These are phyloP conservation scores for Quillaja saponaria DNA, from an alignment of 306 rosid species.

Conservation along the genomic window DNA sequence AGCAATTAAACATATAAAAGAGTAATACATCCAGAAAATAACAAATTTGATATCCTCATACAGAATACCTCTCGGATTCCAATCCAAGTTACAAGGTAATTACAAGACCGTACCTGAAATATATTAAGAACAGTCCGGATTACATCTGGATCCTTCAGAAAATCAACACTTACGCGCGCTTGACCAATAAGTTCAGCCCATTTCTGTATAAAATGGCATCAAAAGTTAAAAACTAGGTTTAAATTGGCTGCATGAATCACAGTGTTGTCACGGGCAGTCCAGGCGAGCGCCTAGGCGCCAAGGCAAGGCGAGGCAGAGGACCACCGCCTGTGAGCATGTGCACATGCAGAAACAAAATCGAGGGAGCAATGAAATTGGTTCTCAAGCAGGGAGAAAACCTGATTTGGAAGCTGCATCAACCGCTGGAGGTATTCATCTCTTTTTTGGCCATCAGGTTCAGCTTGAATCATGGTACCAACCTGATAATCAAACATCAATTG, in stretches of 20 bases:
- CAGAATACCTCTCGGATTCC: neutral
- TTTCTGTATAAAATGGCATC: constrained; percentile 52
- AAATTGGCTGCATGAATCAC: too few relatives aligned
- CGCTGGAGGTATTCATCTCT: constrained; percentile 92
- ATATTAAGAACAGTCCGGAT: constrained; percentile 92
- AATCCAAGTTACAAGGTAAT: neutral
- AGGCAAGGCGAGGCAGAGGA: too few relatives aligned
- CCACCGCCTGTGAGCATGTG: too few relatives aligned
- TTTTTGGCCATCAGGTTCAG: constrained; percentile 82
- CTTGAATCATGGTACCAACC: constrained; percentile 98
- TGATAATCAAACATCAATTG: constrained; percentile 25
- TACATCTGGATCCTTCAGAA: constrained; percentile 84
- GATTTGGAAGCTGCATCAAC: constrained; percentile 90
- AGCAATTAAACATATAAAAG: too few relatives aligned
- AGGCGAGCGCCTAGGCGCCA: too few relatives aligned
- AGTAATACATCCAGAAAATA: neutral
- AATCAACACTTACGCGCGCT: constrained; percentile 86
- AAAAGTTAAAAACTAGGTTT: neutral
- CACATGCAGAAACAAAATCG: too few relatives aligned
- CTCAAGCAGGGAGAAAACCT: constrained; percentile 47
- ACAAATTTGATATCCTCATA: constrained; percentile 13
- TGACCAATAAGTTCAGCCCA: constrained; percentile 93
- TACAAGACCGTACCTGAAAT: constrained; percentile 62
- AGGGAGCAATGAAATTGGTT: constrained; percentile 5
- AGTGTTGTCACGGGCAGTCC: too few relatives aligned